Percentiles rank a stretch among this genome's conserved stretches.
Evolutionary conservation across 2,329 filamentous ascomycete species (phyloP).

Genomic region (Curvularia verruculosa): DNA sequence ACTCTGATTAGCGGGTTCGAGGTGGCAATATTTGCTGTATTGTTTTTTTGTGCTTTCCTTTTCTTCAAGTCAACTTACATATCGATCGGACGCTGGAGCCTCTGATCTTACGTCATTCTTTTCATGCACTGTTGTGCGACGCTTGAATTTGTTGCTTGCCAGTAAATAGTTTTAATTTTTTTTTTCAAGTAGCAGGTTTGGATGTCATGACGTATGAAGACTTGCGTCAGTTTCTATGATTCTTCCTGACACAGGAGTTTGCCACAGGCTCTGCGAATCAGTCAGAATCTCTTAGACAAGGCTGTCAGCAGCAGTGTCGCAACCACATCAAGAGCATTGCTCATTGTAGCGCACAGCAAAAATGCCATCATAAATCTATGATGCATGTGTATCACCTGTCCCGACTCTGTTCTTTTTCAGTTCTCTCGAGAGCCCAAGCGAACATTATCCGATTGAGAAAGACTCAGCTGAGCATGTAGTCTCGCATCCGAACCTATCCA

Average conservation of each 20-base stretch:
- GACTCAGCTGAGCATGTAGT: not conserved
- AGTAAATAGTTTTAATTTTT: not conserved
- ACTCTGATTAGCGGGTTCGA: not conserved
- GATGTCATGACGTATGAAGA: not conserved
- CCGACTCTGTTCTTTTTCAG: not conserved
- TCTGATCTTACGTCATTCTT: not conserved
- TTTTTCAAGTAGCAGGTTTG: not conserved
- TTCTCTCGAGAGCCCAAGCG: not conserved
- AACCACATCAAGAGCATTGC: not conserved
- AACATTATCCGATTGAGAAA: not conserved
- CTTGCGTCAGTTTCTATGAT: not conserved
- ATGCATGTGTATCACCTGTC: not conserved
- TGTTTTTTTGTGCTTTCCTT: not conserved
- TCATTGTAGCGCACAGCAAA: not conserved
- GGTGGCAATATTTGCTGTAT: not conserved
- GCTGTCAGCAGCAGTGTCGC: not conserved
- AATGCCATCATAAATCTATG: not conserved
- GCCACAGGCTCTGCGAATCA: not conserved
- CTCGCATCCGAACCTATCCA: not conserved
- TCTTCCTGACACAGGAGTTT: not conserved
- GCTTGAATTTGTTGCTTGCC: not conserved
- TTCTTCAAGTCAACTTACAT: not conserved
- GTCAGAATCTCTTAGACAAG: not conserved
- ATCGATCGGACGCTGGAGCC: not conserved
- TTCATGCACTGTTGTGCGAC: too few relatives aligned